Evolutionary conservation across 1,284 basidiomycete species (phyloP).

Genomic region (Ustilago hordei): DNA sequence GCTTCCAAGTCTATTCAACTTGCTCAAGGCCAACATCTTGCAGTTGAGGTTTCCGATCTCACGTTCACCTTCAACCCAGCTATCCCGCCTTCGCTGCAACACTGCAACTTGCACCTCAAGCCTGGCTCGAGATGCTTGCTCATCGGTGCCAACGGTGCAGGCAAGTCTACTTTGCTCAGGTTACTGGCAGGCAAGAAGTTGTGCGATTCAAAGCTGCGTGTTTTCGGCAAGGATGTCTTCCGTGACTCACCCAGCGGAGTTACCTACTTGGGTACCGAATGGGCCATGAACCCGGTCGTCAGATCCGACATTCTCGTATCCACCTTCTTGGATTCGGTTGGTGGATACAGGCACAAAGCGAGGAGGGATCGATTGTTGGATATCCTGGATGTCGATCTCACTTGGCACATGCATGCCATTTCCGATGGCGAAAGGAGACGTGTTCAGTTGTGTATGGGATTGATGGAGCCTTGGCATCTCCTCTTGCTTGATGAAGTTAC

Average conservation of each 20-base stretch:
- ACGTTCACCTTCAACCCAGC: constrained; percentile 58
- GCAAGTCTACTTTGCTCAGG: constrained; percentile 94
- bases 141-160: constrained; percentile 75
- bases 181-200: constrained; percentile 87
- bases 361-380: constrained; percentile 86
- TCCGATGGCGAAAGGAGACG: constrained; percentile 94
- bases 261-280: constrained; percentile 82
- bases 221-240: constrained; percentile 68
- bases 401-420: constrained; percentile 84
- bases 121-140: constrained; percentile 64
- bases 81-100: constrained; percentile 55
- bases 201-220: constrained; percentile 56
- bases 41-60: constrained; percentile 64
- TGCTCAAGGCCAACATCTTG: constrained; percentile 38
- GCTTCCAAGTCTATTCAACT: constrained; percentile 31
- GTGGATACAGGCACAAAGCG: constrained; percentile 92
- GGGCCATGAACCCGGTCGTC: constrained; percentile 97
- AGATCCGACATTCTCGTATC: constrained; percentile 74
- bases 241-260: constrained; percentile 62
- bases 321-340: constrained; percentile 83
- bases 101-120: constrained; percentile 59
- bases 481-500: constrained; percentile 96
- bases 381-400: constrained; percentile 88
- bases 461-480: constrained; percentile 96
- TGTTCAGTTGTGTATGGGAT: constrained; percentile 94